Evolutionary conservation across 2,329 filamentous ascomycete genomes (phyloP), one percentile per base, ranked within the genome.

Genomic region (Diplocarpon mali): DNA sequence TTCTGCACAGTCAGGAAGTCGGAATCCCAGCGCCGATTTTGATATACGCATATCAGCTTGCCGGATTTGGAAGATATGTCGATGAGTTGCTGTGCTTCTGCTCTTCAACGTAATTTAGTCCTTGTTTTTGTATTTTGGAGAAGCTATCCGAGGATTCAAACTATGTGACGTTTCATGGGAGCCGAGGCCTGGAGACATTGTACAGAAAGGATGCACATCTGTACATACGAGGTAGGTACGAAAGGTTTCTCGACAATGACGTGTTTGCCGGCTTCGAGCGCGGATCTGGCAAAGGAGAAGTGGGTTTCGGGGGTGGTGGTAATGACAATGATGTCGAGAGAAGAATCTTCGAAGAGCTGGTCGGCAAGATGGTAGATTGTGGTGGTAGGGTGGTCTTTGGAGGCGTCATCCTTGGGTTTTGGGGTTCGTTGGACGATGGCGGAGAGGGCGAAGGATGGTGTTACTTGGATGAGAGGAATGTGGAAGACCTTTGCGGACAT

Each of bases 161-260:
- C 7, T 24, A 24, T 24, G 20, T 4, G 20, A 24, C 20, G 7
- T 7, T 24, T 24, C 20, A 4, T 24, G 20, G 20, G 4, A 24
- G 20, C 20, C 20, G 20, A 3, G 20, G 7, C 20, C 20, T 24
- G 7, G 20, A 24, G 3, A 24, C 3, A 7, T 24, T 24, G 20
- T 24, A 4, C 20, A 24, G 20, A 24, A 24, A 24, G 20, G 20
- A 7, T 24, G 7, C 4, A 24, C 20, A 24, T 24, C 7, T 24
- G 20, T 24, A 24, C 20, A 24, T 24, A 24, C 1, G 74, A 69
- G 1, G 79, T 83, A 15, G 84, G 80, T 11, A 85, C 83, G 61
- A 90, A 90, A 2, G 85, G 85, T 68, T 90, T 90, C 68, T 90
- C 85, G 39, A 83, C 81, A 42, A 90, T 69, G 20, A 89, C 81